Conservation (phyloP, 495 filamentous ascomycete genomes). For the Arthonia radiata region DNA sequence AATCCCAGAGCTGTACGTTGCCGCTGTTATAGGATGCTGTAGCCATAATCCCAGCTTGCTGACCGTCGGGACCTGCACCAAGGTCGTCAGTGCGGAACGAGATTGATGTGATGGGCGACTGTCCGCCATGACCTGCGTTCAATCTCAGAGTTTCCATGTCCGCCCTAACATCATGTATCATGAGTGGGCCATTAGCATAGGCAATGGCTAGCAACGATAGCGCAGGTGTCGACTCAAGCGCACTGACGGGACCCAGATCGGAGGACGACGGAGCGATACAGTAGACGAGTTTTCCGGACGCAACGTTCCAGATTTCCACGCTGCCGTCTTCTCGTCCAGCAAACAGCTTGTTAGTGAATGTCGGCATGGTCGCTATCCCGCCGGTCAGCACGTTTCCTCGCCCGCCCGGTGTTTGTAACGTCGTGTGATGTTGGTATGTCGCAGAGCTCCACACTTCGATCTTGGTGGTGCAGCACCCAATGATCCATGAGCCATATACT, state of each 20-base stretch:
- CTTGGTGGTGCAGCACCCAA: slow-evolving; percentile 47
- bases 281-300: slow-evolving; percentile 68
- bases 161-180: slow-evolving; percentile 54
- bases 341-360: slow-evolving; percentile 87
- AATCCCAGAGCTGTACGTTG: slow-evolving; percentile 87
- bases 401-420: slow-evolving; percentile 26
- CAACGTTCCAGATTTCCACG: slow-evolving; percentile 93
- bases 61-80: slow-evolving; percentile 72
- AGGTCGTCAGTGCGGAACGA: slow-evolving; percentile 79
- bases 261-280: slow-evolving; percentile 47
- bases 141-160: slow-evolving; percentile 46
- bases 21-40: slow-evolving; percentile 46
- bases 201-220: slow-evolving; percentile 73
- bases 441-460: slow-evolving; percentile 74
- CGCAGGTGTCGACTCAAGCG: slow-evolving; percentile 56
- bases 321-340: slow-evolving; percentile 65
- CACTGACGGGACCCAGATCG: slow-evolving; percentile 48
- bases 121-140: slow-evolving; percentile 26
- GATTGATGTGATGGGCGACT: slow-evolving; percentile 44
- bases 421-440: slow-evolving; percentile 78
- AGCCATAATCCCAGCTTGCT: slow-evolving; percentile 61
- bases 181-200: slow-evolving; percentile 50
- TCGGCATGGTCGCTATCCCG: slow-evolving; percentile 59
- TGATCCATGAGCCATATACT: slow-evolving; percentile 76
- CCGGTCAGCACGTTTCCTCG: slow-evolving; percentile 31